Evolutionary conservation across 345 rosid species (phyloP), one percentile per base, ranked within the genome.

Genomic region (Gossypium arboreum): DNA sequence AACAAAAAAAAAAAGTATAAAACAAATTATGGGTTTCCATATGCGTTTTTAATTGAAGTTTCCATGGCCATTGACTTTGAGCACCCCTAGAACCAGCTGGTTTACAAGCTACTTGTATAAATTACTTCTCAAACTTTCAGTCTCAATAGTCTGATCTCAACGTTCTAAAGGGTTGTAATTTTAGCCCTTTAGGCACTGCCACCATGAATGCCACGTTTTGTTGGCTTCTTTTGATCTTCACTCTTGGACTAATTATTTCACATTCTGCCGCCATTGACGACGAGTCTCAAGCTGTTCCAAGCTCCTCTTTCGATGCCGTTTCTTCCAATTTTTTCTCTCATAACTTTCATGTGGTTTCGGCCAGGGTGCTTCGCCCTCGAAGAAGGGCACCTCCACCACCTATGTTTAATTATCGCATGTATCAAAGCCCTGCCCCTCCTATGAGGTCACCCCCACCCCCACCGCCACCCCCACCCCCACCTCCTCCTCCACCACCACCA

Each of bases 351-450:
- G 51, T 65, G 51, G 69, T 65, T 11, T 65, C 69, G 7, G 69
- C 69, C 12, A 65, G 69, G 69, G 27, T n/a, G 69, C 0, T n/a
- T 9, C 0, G 16, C 18, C 69, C 16, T 47, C 56, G 58, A 13
- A 29, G 65, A 22, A 15, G n/a, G 34, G 20, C 72, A 24, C 72
- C 72, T 7, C 58, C 72, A 50, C 72, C 72, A 1, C 59, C 73
- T 13, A 7, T 1, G 4, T 1, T 55, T 20, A 50, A 69, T 24
- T 22, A 2, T 25, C 1, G 12, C 11, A 2, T 17, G 16, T 5
- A 25, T 50, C 59, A 69, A 24, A 69, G 73, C 45, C 73, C 58
- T 34, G 58, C 73, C 15, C 73, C 73, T 69, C 59, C 59, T 7
- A 22, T 24, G 9, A 59, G 39, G 63, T 59, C n/a, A 16, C n/a